Evolutionary conservation across 176 grass and related monocot genomes (phyloP), one percentile per base, ranked within the genome.

Genomic region (Lolium rigidum): DNA sequence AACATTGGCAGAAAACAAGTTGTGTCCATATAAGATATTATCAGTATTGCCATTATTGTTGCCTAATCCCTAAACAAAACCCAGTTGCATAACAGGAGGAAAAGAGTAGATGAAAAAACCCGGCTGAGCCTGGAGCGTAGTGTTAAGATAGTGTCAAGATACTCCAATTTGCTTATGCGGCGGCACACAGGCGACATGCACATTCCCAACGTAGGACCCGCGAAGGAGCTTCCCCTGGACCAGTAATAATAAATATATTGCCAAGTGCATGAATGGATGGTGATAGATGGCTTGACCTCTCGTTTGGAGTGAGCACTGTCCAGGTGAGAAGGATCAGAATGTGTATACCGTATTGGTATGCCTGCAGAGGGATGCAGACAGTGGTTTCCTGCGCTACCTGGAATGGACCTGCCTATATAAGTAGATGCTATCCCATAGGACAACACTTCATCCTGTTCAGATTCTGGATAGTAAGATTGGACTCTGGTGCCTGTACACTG

Each of bases 271-370:
- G 85, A 35, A 81, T 66, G 79, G 58, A 56, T 70, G n/a, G 37
- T 10, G 20, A 51, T 71, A 39, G 37, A 55, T 78, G 46, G 8
- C 47, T 82, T 82, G 79, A 76, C 65, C 47, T 6, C 55, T 84
- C 15, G 9, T 80, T 89, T 80, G 82, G 82, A 66, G 76, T 4
- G 72, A 52, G 62, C 25, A 20, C 15, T 22, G 82, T 81, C 87
- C 82, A 85, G 83, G 59, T 85, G 82, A 89, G 79, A 52, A 65
- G 22, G 76, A 85, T 85, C 76, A 80, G 82, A 50, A 39, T 85
- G 35, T 54, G 41, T 41, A 52, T 28, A 7, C 69, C 13, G 49
- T 76, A 74, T 66, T 43, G 49, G 12, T 54, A 26, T 74, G 38
- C 9, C 26, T 7, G 60, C 54, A 71, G 63, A 38, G 10, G 10